phyloP scores from a whole-genome alignment of 148 eudicot genomes.

The Simmondsia chinensis region DNA sequence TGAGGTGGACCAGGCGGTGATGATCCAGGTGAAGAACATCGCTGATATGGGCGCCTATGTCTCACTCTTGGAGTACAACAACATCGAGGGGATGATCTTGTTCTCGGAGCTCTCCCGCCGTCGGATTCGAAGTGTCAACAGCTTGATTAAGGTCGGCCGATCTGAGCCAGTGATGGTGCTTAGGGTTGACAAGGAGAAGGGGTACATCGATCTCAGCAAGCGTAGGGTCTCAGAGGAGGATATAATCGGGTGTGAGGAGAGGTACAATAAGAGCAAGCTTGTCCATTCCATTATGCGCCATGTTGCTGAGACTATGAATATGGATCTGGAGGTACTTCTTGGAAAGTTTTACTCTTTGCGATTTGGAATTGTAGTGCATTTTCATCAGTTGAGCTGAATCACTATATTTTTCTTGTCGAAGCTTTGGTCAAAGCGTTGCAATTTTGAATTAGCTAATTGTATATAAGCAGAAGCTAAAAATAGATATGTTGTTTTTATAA shows the following conservation, averaged over 20 bases:
- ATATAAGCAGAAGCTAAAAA: too few relatives aligned
- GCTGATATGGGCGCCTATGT: constrained; percentile 96
- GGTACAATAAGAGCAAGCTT: constrained; percentile 93
- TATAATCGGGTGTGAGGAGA: constrained; percentile 75
- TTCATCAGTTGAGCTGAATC: too few relatives aligned
- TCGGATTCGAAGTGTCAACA: constrained; percentile 80
- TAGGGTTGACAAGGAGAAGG: constrained; percentile 76
- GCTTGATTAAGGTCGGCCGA: constrained; percentile 84
- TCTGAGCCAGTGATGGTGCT: constrained; percentile 95
- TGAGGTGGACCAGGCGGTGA: constrained; percentile 87
- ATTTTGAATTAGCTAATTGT: too few relatives aligned
- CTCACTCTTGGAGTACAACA: constrained; percentile 79
- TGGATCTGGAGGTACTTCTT: constrained; percentile 64
- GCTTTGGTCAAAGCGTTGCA: too few relatives aligned
- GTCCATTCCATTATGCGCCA: constrained; percentile 98
- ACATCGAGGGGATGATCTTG: constrained; percentile 96
- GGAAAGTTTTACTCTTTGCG: not conserved
- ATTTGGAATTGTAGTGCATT: too few relatives aligned
- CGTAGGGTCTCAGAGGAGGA: constrained; percentile 90
- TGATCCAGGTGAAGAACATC: constrained; percentile 92
- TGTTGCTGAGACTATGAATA: constrained; percentile 68
- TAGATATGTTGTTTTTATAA: too few relatives aligned
- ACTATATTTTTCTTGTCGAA: too few relatives aligned
- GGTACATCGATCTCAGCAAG: constrained; percentile 89
- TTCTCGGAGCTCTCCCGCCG: constrained; percentile 92